Conservation (phyloP, 2,329 filamentous ascomycete genomes). For the Biscogniauxia mediterranea region DNA sequence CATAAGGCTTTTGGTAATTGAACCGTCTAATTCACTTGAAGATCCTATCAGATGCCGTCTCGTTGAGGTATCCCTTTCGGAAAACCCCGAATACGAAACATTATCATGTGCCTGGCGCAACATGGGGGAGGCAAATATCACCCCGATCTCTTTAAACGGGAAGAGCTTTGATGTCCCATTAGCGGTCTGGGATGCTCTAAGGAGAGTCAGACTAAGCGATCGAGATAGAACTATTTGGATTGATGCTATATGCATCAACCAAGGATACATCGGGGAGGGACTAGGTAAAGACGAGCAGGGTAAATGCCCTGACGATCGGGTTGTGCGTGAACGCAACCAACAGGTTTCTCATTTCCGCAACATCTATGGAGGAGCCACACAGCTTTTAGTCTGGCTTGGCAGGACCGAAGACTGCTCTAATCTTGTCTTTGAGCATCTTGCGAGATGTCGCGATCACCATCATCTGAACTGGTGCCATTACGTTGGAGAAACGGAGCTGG, state of each 20-base stretch:
- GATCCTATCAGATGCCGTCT: slow-evolving; percentile 15
- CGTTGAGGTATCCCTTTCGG: slow-evolving; percentile 2
- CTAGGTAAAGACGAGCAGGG: slow-evolving; percentile 8
- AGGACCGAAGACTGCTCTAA: slow-evolving; percentile 9
- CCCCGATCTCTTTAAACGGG: slow-evolving; percentile 11
- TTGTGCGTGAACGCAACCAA: neutral
- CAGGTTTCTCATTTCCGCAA: slow-evolving; percentile 1
- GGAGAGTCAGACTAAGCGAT: slow-evolving; percentile 6
- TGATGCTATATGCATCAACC: no score
- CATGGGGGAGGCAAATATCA: neutral
- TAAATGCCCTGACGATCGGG: neutral
- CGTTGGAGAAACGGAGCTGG: slow-evolving; percentile 7
- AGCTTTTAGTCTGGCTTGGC: slow-evolving; percentile 15
- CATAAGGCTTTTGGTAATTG: slow-evolving; percentile 13
- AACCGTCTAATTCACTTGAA: slow-evolving; percentile 8
- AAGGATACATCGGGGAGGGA: no score
- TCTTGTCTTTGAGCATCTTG: slow-evolving; percentile 15
- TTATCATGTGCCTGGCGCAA: slow-evolving; percentile 15
- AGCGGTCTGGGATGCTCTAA: slow-evolving; percentile 8
- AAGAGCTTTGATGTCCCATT: slow-evolving; percentile 8
- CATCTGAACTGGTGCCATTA: slow-evolving; percentile 17
- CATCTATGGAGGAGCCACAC: slow-evolving; percentile 6
- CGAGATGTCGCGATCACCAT: slow-evolving; percentile 7
- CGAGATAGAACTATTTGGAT: neutral
- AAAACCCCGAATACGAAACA: slow-evolving; percentile 9